These are phyloP conservation scores for Waitea zeae DNA, from an alignment of 1,284 basidiomycete species.

Conservation along the genomic window DNA sequence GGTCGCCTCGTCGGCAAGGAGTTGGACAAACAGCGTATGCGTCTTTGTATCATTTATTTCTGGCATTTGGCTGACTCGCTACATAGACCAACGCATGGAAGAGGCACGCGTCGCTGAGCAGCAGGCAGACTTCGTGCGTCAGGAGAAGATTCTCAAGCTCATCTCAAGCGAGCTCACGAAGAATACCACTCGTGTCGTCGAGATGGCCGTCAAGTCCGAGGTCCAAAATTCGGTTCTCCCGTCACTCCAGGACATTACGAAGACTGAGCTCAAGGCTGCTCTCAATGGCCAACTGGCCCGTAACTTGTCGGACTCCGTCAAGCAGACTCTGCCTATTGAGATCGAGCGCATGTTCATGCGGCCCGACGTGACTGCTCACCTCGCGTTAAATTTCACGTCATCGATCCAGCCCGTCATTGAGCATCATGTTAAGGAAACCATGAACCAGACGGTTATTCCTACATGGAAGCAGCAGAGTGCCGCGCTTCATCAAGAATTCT, in stretches of 20 bases:
- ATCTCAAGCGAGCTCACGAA: constrained; percentile 71
- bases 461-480: constrained; percentile 52
- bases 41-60: too few species aligned
- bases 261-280: constrained; percentile 55
- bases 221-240: constrained; percentile 68
- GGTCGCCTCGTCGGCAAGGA: constrained; percentile 63
- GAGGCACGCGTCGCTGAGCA: constrained; percentile 62
- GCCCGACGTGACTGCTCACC: constrained; percentile 58
- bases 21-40: constrained; percentile 70
- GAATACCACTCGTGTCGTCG: constrained; percentile 72
- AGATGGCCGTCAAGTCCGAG: constrained; percentile 67
- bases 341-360: constrained; percentile 60
- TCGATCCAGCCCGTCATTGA: constrained; percentile 58
- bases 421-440: constrained; percentile 62
- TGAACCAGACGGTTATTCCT: constrained; percentile 56
- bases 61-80: too few species aligned
- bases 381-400: constrained; percentile 50
- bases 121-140: constrained; percentile 57
- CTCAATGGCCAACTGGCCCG: constrained; percentile 59
- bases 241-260: constrained; percentile 61
- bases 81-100: constrained; percentile 59
- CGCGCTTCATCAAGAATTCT: constrained; percentile 57
- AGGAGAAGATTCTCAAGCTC: constrained; percentile 73
- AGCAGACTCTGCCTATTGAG: constrained; percentile 57
- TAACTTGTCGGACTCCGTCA: constrained; percentile 53